Percentiles rank a stretch among this genome's conserved stretches.
phyloP scores from a whole-genome alignment of 139 green algal genomes.

The Deuterostichococcus epilithicus region DNA sequence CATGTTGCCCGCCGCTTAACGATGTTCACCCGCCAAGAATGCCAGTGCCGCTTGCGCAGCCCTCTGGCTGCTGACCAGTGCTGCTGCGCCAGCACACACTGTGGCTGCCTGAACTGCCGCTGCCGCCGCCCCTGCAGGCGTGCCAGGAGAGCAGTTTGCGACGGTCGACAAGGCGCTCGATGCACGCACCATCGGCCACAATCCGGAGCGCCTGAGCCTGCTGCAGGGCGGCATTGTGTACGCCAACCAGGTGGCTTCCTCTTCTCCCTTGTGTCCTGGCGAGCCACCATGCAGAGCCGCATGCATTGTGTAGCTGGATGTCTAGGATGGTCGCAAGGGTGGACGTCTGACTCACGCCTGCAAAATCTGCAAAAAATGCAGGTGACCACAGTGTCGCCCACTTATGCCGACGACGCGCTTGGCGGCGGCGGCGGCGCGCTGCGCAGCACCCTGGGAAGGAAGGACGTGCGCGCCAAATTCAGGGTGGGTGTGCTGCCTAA shows the following conservation, averaged over 20 bases:
- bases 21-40: no score
- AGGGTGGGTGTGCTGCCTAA: neutral
- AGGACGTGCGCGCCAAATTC: conserved; percentile 45
- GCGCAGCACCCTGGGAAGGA: conserved; percentile 52
- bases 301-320: no score
- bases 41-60: neutral
- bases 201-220: conserved; percentile 91
- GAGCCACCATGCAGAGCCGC: no score
- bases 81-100: neutral
- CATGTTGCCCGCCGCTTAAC: no score
- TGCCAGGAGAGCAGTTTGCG: conserved; percentile 74
- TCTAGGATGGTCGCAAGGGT: no score
- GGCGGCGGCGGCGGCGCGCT: conserved; percentile 78
- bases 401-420: conserved; percentile 84
- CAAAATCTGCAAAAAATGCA: no score
- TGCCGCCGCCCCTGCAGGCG: conserved; percentile 23
- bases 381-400: conserved; percentile 90
- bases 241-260: conserved; percentile 44
- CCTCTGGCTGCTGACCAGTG: neutral
- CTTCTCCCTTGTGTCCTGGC: no score
- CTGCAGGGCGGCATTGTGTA: conserved; percentile 85
- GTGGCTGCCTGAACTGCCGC: conserved; percentile 5
- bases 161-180: conserved; percentile 87
- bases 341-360: no score
- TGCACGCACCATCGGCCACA: conserved; percentile 95